Evolutionary conservation across 352 stramenopile species (phyloP).

Genomic region (Stramenopiles sp.): DNA sequence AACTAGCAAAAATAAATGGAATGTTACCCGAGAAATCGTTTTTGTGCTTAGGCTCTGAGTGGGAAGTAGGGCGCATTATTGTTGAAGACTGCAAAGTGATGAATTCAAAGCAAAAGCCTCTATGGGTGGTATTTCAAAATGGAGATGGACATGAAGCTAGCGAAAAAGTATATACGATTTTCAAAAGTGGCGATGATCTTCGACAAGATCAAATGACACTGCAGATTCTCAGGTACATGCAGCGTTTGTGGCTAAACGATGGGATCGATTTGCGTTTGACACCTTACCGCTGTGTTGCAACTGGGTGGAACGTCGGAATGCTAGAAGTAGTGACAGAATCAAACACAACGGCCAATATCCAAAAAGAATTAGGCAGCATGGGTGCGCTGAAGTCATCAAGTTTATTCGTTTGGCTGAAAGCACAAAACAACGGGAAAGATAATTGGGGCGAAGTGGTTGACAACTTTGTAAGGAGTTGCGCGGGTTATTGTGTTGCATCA

Average conservation of each 20-base stretch:
- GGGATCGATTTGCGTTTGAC: slow-evolving; percentile 54
- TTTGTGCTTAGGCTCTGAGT: slow-evolving; percentile 63
- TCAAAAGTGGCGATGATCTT: slow-evolving; percentile 74
- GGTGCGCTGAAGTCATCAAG: not conserved
- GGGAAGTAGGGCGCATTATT: slow-evolving; percentile 47
- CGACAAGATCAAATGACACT: slow-evolving; percentile 76
- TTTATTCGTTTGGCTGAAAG: not conserved
- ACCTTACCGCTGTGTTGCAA: slow-evolving; percentile 61
- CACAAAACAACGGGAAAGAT: slow-evolving; percentile 22
- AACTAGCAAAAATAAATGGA: slow-evolving; percentile 33
- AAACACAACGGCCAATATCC: slow-evolving; percentile 57
- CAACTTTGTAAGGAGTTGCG: slow-evolving; percentile 62
- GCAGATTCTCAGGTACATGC: slow-evolving; percentile 67
- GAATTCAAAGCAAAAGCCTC: slow-evolving; percentile 71
- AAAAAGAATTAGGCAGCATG: not conserved
- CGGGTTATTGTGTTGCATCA: slow-evolving; percentile 72
- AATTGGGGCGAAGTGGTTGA: slow-evolving; percentile 39
- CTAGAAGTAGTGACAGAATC: slow-evolving; percentile 64
- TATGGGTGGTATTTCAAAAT: slow-evolving; percentile 61
- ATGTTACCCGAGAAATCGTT: slow-evolving; percentile 63
- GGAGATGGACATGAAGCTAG: slow-evolving; percentile 24
- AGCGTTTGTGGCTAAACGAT: slow-evolving; percentile 58
- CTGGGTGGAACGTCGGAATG: slow-evolving; percentile 54
- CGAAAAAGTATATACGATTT: slow-evolving; percentile 45
- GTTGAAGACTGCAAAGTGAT: slow-evolving; percentile 64